Evolutionary conservation across 1,284 basidiomycete genomes (phyloP).

Genomic region (Ustilago shanxiensis): DNA sequence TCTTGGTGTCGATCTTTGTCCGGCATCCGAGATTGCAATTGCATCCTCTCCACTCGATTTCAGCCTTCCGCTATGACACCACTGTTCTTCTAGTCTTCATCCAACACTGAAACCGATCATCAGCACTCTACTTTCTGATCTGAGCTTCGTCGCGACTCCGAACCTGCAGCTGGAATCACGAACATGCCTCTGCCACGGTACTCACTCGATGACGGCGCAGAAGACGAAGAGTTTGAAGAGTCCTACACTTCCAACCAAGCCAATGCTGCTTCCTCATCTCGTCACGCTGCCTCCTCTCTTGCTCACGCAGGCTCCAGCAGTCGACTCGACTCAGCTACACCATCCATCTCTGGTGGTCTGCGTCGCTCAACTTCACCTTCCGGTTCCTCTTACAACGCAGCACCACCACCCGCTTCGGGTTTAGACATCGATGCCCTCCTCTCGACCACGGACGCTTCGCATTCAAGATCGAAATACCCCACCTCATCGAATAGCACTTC

Average conservation of each 20-base stretch:
- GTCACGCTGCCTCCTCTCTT: conserved; percentile 3
- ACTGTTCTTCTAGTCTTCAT: neutral
- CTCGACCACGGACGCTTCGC: neutral
- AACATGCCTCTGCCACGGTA: conserved; percentile 45
- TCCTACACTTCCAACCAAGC: conserved; percentile 25
- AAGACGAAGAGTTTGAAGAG: conserved; percentile 37
- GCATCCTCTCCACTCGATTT: neutral
- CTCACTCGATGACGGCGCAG: conserved; percentile 37
- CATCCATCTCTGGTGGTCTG: neutral
- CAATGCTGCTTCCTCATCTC: conserved; percentile 21
- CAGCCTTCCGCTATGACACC: no score
- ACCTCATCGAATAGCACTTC: neutral
- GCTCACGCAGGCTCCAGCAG: neutral
- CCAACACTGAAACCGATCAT: neutral
- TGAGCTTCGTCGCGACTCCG: neutral
- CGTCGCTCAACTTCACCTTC: conserved; percentile 15
- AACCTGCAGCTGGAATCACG: neutral
- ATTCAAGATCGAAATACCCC: neutral
- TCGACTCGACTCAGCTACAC: conserved; percentile 7
- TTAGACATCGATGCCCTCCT: conserved; percentile 42
- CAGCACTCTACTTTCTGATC: neutral
- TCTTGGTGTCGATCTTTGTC: conserved; percentile 19
- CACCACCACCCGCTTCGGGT: conserved; percentile 13
- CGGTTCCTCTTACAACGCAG: conserved; percentile 13
- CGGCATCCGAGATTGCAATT: conserved; percentile 29